Base-by-base conservation (phyloP, 352 stramenopile genomes). In the Pilasporangium apinafurcum region DNA sequence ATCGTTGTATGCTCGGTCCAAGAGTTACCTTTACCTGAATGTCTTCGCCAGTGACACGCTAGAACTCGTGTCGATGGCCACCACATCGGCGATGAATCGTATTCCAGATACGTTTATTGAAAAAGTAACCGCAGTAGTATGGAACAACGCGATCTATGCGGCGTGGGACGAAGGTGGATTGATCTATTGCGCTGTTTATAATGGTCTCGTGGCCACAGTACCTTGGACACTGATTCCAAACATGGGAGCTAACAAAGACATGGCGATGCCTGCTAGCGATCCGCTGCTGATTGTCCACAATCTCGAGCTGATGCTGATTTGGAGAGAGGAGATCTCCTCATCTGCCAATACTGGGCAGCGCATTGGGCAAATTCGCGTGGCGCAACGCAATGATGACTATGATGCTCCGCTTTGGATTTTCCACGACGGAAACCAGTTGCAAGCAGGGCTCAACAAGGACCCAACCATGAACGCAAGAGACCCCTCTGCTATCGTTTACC, bases 91-190 rank as follows among this genome's bases (percentile, higher is more conserved):
- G 1, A 70, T 83, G 25, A 87, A 87, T 25, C 59, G 59, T 1
- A 41, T 80, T 1, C 61, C 64, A 0, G 56, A 65, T 31, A 71
- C 61, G 4, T 80, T 83, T 13, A 75, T 87, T 29, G 67, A 78
- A 14, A 72, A 65, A 35, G 71, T 59, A 1, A 44, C 46, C 0
- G 56, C 80, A 43, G 36, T 49, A 5, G 45, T 76, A 3, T 87
- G 70, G 69, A 65, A 68, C 5, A n/a, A 46, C 9, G 31, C 54
- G 1, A 30, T 91, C 4, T 88, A 80, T 34, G 70, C 65, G n/a
- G 71, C 70, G 20, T 91, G 78, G 78, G 70, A 84, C 30, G 78
- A 91, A 57, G 54, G 51, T n/a, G 73, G 72, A 0, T 39, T 79
- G 22, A 47, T 91, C 7, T 71, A 74, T 22, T 82, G 73, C 13